Evolutionary conservation across 2,329 filamentous ascomycete genomes (phyloP).

Genomic region (Cladosporium colombiae): DNA sequence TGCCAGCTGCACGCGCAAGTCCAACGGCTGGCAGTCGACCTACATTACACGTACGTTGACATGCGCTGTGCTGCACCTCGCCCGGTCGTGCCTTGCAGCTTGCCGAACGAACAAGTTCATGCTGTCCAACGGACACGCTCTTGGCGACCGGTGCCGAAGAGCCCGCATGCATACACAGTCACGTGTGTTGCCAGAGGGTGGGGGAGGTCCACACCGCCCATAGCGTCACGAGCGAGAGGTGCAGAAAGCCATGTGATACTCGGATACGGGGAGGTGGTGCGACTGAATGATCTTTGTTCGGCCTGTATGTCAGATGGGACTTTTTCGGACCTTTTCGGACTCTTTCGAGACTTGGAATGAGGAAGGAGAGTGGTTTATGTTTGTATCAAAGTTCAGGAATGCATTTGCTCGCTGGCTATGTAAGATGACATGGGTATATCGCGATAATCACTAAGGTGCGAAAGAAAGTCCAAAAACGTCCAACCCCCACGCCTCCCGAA

Average conservation of each 20-base stretch:
- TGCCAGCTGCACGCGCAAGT: constrained; percentile 9
- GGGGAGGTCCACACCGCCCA: constrained; percentile 2
- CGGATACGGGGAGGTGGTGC: constrained; percentile 8
- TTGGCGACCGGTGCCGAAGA: constrained; percentile 17
- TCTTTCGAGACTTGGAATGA: not conserved
- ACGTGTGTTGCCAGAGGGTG: constrained; percentile 12
- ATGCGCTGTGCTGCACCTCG: constrained; percentile 3
- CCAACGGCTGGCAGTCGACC: constrained; percentile 16
- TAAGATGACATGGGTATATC: constrained; percentile 17
- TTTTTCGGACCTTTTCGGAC: not conserved
- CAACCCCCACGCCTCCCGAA: constrained; percentile 5
- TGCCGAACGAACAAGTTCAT: constrained; percentile 15
- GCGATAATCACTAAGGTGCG: constrained; percentile 11
- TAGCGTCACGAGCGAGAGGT: constrained; percentile 12
- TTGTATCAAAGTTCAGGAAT: constrained; percentile 1
- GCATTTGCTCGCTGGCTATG: constrained; percentile 3
- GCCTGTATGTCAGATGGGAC: not conserved
- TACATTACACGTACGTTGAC: constrained; percentile 4
- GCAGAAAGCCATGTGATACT: constrained; percentile 8
- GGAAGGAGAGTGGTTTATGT: not conserved
- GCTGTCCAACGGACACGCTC: constrained; percentile 14
- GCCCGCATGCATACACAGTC: constrained; percentile 16
- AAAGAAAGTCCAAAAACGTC: not conserved
- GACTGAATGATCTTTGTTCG: not conserved
- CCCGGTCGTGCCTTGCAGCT: constrained; percentile 18